phyloP scores from a whole-genome alignment of 2,329 filamentous ascomycete species.

The Plenodomus biglobosus region DNA sequence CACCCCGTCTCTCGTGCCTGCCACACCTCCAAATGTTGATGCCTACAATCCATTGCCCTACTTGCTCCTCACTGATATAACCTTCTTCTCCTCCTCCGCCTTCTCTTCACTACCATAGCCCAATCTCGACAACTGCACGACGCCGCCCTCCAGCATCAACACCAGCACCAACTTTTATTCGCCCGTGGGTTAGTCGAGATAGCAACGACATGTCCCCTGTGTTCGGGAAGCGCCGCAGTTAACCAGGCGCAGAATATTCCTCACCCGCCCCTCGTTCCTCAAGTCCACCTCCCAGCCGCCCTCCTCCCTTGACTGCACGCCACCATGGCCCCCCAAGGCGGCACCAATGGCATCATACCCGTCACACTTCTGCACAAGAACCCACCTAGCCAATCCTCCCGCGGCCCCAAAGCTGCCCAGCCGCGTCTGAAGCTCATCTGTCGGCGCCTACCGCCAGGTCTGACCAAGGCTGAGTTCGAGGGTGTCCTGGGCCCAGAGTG shows the following conservation, averaged over 20 bases:
- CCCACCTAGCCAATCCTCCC: conserved; percentile 30
- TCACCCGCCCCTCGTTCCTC: background rate
- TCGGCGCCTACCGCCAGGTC: conserved; percentile 79
- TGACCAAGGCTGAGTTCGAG: conserved; percentile 79
- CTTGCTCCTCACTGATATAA: background rate
- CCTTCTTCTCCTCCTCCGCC: background rate
- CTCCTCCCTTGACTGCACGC: conserved; percentile 4
- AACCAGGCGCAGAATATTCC: background rate
- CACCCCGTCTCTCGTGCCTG: too few species aligned
- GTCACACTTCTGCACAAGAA: conserved; percentile 43
- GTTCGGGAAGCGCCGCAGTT: too few species aligned
- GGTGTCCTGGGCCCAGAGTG: conserved; percentile 74
- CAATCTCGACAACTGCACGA: background rate
- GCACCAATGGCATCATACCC: conserved; percentile 45
- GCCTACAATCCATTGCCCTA: background rate
- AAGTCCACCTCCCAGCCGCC: background rate
- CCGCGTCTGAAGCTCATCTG: conserved; percentile 82
- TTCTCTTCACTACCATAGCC: too few species aligned
- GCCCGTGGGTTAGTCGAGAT: too few species aligned
- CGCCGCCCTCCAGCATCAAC: too few species aligned
- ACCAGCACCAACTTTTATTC: too few species aligned
- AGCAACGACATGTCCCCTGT: too few species aligned
- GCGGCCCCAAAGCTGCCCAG: conserved; percentile 48
- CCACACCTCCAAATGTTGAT: background rate
- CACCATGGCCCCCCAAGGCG: conserved; percentile 35